Evolutionary conservation across 805 yeast genomes (phyloP), one percentile per base, ranked within the genome.

Genomic region (Candida loeiensis): DNA sequence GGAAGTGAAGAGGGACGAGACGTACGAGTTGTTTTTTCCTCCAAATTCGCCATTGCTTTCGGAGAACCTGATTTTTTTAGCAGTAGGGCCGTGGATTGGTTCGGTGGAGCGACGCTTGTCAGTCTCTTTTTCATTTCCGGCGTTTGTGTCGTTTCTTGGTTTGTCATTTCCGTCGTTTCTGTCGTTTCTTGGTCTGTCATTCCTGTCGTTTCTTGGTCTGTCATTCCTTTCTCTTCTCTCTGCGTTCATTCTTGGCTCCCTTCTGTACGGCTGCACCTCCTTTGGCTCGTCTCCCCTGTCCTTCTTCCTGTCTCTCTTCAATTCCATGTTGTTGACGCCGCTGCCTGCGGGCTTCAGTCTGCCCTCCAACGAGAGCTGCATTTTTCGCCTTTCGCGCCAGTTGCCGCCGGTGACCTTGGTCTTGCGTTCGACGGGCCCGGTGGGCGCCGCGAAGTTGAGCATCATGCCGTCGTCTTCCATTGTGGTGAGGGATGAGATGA

Each of bases 381-480:
- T 64, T 55, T 76, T 78, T 50, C 93, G 68, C 46, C 95, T 74
- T 42, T 87, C 95, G 51, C 76, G 82, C 95, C 95, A 87, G 47
- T 74, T 74, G 12, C 95, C 95, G 26, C 91, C 91, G 2, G 75
- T 67, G 2, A 79, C 73, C 53, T 73, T 79, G 47, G 41, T 16
- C 13, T 44, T 37, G n/a, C 21, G n/a, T 12, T 33, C 19, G 17
- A 9, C 50, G 6, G 60, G 56, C 8, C 48, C 54, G 17, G 54
- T 54, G n/a, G 73, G 69, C 3, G 72, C 63, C 20, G 82, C 75
- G 54, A 91, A 82, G 58, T 91, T 91, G 53, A 91, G 58, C 52
- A 90, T 62, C 62, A 90, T 53, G 2, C 86, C 87, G 59, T 82
- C 93, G 28, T 63, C 65, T 34, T 59, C 61, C 67, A 62, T 62